Conservation (phyloP, 2,329 filamentous ascomycete genomes). For the Calonectria multiphialidica region DNA sequence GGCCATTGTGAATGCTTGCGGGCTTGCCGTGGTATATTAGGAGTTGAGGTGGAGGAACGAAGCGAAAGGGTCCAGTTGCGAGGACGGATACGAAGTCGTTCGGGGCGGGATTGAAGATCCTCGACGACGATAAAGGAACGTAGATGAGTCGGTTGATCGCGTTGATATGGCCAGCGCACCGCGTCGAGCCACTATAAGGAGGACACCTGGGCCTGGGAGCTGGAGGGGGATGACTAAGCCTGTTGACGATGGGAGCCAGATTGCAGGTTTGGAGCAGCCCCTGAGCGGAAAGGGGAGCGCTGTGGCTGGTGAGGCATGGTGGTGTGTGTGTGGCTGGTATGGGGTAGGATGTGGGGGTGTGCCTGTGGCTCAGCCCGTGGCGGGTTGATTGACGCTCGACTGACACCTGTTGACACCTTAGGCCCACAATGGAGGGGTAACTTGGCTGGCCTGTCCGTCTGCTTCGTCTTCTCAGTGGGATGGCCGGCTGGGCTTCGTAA, state of each 20-base stretch:
- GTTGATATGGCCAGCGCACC: conserved; percentile 35
- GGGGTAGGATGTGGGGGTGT: not conserved
- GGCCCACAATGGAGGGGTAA: not conserved
- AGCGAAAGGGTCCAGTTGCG: conserved; percentile 16
- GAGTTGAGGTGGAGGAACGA: not conserved
- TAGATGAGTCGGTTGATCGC: conserved; percentile 39
- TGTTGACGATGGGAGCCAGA: conserved; percentile 36
- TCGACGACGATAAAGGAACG: conserved; percentile 40
- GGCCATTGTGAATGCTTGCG: conserved; percentile 56
- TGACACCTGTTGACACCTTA: not conserved
- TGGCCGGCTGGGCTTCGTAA: not conserved
- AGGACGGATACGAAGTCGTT: not conserved
- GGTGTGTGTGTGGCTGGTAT: not conserved
- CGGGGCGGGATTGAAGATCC: not conserved
- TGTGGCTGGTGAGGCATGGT: conserved; percentile 34
- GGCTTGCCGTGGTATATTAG: not conserved
- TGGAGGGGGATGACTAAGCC: conserved; percentile 27
- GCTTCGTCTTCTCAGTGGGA: not conserved
- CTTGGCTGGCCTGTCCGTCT: not conserved
- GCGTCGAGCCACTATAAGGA: conserved; percentile 41
- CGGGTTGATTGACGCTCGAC: not conserved
- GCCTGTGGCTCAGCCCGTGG: conserved; percentile 1
- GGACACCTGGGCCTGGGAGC: conserved; percentile 38
- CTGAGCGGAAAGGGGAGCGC: conserved; percentile 28
- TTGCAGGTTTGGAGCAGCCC: conserved; percentile 36